Evolutionary conservation across 495 filamentous ascomycete genomes (phyloP), one percentile per base, ranked within the genome.

Genomic region (Penicillium odoratum): DNA sequence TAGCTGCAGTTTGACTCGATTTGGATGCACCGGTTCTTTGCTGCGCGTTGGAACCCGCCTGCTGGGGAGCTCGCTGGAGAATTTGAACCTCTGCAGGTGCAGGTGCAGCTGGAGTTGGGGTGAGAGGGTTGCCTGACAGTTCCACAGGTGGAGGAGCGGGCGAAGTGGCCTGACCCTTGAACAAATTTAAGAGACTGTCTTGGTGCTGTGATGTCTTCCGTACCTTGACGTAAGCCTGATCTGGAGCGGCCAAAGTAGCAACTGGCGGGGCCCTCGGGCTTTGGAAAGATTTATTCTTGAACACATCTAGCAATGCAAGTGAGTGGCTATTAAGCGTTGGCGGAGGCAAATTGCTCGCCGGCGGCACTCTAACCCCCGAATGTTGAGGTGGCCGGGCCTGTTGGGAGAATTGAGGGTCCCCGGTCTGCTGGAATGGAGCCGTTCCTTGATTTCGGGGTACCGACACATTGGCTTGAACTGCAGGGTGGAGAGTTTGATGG

Each of bases 251-350:
- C 7, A 69, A 64, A 47, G 67, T 60, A 6, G 78, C 68, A 43
- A 77, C 68, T 30, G 67, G 58, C 11, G 68, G 55, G 10, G 66
- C 62, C 15, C 72, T 68, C 1, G 73, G 64, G 4, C 72, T 65
- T 36, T 74, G 69, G 18, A 69, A 55, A 31, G 69, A 62, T 5
- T 73, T 70, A 44, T 67, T 70, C 67, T 87, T 91, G 69, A 91
- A 88, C 3, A 85, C 78, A 64, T 81, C 85, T 45, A 91, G 69
- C 6, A 91, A 67, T 29, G 83, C 79, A 51, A 85, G 72, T 5
- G 85, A 83, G 65, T 91, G 88, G 40, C 74, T 80, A 8, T 74
- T 88, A 40, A 91, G 76, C 62, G 86, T 83, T 7, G 84, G 87
- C 38, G 80, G 73, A 10, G 82, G 84, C 26, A 84, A 63, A 48